Conservation (phyloP, 805 yeast genomes). For the Ogataea henricii region DNA sequence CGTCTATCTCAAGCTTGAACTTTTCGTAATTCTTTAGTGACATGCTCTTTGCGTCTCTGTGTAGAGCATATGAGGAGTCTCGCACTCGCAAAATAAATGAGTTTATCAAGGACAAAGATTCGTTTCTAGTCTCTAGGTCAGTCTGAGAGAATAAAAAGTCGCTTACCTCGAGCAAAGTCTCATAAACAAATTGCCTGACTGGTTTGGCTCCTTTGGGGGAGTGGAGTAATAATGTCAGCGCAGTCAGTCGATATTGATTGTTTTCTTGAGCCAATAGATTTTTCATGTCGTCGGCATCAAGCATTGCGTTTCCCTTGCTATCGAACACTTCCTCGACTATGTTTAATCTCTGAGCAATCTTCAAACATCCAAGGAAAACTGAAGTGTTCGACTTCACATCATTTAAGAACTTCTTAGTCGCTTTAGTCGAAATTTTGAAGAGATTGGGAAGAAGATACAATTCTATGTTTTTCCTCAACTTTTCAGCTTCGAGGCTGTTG, state of each 20-base stretch:
- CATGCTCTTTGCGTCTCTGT: slow-evolving; percentile 52
- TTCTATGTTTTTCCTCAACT: slow-evolving; percentile 49
- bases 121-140: slow-evolving; percentile 68
- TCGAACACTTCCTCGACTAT: slow-evolving; percentile 51
- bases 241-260: slow-evolving; percentile 45
- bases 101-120: slow-evolving; percentile 60
- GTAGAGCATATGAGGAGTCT: slow-evolving; percentile 63
- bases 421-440: slow-evolving; percentile 51
- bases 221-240: slow-evolving; percentile 61
- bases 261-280: slow-evolving; percentile 46
- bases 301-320: slow-evolving; percentile 19
- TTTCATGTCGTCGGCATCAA: slow-evolving; percentile 34
- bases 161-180: slow-evolving; percentile 44
- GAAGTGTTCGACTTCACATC: slow-evolving; percentile 32
- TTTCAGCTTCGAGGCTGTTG: slow-evolving; percentile 35
- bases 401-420: slow-evolving; percentile 35
- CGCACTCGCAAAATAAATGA: slow-evolving; percentile 64
- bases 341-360: slow-evolving; percentile 63
- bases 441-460: slow-evolving; percentile 64
- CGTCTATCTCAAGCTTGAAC: slow-evolving; percentile 43
- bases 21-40: slow-evolving; percentile 33
- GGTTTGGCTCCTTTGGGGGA: slow-evolving; percentile 64
- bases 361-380: slow-evolving; percentile 54
- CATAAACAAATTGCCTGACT: slow-evolving; percentile 47
- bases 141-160: slow-evolving; percentile 61